Evolutionary conservation across 2,329 filamentous ascomycete genomes (phyloP).

Genomic region (Emergomyces pasteurianus): DNA sequence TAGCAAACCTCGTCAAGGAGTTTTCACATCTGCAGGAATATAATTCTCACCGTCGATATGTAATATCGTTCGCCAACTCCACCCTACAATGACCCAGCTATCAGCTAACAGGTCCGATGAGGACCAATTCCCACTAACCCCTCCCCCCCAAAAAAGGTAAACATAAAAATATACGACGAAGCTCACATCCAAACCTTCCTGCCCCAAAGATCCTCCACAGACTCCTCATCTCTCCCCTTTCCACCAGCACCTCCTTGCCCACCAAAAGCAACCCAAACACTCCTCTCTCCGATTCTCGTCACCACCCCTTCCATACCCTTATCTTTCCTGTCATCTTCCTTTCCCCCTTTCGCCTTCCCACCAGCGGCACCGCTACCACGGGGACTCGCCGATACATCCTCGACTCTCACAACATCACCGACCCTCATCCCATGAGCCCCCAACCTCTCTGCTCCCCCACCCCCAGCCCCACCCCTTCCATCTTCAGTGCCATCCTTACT

Average conservation of each 20-base stretch:
- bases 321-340: conserved; percentile 21
- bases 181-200: conserved; percentile 54
- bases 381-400: conserved; percentile 20
- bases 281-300: conserved; percentile 32
- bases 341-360: conserved; percentile 22
- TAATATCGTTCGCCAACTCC: conserved; percentile 55
- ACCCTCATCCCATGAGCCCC: conserved; percentile 36
- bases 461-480: conserved; percentile 11
- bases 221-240: conserved; percentile 29
- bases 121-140: background rate
- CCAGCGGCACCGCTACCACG: conserved; percentile 9
- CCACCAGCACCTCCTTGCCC: conserved; percentile 22
- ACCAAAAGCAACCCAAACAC: conserved; percentile 35
- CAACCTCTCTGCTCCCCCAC: conserved; percentile 16
- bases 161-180: background rate
- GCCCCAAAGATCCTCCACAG: conserved; percentile 39
- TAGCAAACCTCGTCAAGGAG: conserved; percentile 8
- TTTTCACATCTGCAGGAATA: background rate
- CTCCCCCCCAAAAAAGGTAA: background rate
- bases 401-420: conserved; percentile 37
- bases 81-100: conserved; percentile 32
- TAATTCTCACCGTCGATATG: conserved; percentile 44
- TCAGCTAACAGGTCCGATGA: conserved; percentile 5
- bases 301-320: conserved; percentile 35
- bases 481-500: conserved; percentile 1